Evolutionary conservation across 106 monocot genomes (phyloP).

Genomic region (Dioscorea zingiberensis): DNA sequence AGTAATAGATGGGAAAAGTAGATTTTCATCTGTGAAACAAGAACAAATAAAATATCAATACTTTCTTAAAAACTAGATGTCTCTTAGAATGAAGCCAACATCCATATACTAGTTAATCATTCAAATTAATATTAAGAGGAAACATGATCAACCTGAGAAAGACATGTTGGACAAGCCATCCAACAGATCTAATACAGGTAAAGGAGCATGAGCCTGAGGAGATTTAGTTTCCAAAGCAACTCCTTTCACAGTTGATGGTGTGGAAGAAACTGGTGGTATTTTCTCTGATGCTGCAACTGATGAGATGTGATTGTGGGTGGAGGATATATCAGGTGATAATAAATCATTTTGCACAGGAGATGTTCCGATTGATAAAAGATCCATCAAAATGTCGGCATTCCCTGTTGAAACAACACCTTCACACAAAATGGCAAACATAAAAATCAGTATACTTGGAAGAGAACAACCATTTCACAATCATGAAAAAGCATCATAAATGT

Average conservation of each 20-base stretch:
- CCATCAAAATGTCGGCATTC: slow-evolving; percentile 75
- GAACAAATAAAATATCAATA: slow-evolving; percentile 6
- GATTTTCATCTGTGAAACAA: slow-evolving; percentile 20
- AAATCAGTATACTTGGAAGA: neutral
- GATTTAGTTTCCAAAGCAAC: slow-evolving; percentile 29
- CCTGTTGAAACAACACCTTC: slow-evolving; percentile 28
- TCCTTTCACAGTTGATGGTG: slow-evolving; percentile 17
- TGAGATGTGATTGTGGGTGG: slow-evolving; percentile 19
- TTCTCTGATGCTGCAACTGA: slow-evolving; percentile 20
- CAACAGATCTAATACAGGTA: slow-evolving; percentile 57
- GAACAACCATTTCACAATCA: neutral
- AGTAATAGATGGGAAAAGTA: slow-evolving; percentile 52
- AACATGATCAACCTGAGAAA: slow-evolving; percentile 27
- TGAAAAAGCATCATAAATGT: neutral
- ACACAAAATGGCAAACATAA: neutral
- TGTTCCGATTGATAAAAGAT: slow-evolving; percentile 87
- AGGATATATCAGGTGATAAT: slow-evolving; percentile 21
- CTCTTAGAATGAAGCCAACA: too few relatives aligned
- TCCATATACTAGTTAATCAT: too few relatives aligned
- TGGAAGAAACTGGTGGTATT: slow-evolving; percentile 25
- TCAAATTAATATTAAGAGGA: too few relatives aligned
- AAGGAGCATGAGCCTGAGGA: slow-evolving; percentile 13
- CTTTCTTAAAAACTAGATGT: neutral
- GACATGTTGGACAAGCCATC: slow-evolving; percentile 53
- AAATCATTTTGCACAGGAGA: slow-evolving; percentile 44